phyloP scores from a whole-genome alignment of 345 rosid genomes.

The Melaleuca quinquenervia region DNA sequence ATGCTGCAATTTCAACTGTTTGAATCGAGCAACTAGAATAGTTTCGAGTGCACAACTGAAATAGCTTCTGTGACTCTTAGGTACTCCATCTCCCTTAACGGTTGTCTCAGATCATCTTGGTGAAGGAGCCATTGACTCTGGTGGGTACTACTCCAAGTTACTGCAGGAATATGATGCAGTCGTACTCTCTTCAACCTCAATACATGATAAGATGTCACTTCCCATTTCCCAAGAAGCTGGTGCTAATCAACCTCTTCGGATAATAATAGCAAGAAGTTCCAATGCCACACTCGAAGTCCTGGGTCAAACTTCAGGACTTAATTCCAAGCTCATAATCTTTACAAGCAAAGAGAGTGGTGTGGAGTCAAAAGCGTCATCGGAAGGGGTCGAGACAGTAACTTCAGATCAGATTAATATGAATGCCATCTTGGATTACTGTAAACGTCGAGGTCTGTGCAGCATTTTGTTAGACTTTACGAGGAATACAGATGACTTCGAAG shows the following conservation, averaged over 20 bases:
- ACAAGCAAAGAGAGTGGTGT: conserved; percentile 12
- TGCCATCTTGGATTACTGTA: conserved; percentile 45
- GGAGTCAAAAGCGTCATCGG: conserved; percentile 16
- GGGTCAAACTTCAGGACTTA: conserved; percentile 12
- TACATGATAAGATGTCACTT: conserved; percentile 14
- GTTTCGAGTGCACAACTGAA: background rate
- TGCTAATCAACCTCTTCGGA: conserved; percentile 50
- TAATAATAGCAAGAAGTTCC: conserved; percentile 23
- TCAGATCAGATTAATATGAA: conserved; percentile 29
- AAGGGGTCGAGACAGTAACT: conserved; percentile 33
- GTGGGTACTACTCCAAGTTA: conserved; percentile 68
- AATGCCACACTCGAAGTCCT: conserved; percentile 12
- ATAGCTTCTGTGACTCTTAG: conserved; percentile 14
- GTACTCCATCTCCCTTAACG: conserved; percentile 63
- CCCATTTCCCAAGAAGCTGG: conserved; percentile 48
- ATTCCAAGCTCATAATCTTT: conserved; percentile 29
- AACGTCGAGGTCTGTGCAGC: conserved; percentile 38
- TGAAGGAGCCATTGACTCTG: conserved; percentile 32
- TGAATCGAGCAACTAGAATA: background rate
- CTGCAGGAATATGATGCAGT: conserved; percentile 68
- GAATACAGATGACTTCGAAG: conserved; percentile 25
- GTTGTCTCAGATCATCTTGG: conserved; percentile 49
- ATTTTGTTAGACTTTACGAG: conserved; percentile 63
- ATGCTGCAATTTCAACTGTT: background rate
- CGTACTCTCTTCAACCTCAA: conserved; percentile 35